Evolutionary conservation across 192 early-diverging fungal genomes (phyloP).

Genomic region (Globomyces pollinis-pini): DNA sequence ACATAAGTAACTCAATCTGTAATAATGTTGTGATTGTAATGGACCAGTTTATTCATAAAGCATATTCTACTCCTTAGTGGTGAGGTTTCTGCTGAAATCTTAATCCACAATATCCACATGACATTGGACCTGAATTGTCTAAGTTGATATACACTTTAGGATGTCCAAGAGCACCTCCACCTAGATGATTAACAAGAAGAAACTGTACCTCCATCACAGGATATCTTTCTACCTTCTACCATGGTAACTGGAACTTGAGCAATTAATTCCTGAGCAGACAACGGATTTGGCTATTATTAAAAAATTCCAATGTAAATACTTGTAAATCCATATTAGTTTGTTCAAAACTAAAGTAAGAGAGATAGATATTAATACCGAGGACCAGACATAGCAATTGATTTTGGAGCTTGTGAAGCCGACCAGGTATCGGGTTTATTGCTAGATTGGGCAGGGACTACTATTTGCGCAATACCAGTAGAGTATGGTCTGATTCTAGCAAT

Average conservation of each 20-base stretch:
- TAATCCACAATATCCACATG: constrained; percentile 68
- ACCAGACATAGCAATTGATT: constrained; percentile 59
- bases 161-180: constrained; percentile 84
- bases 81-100: constrained; percentile 69
- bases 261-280: constrained; percentile 88
- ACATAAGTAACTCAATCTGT: too few relatives aligned
- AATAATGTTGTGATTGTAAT: too few relatives aligned
- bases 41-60: too few relatives aligned
- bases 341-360: constrained; percentile 64
- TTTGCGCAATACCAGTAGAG: too few relatives aligned
- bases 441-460: too few relatives aligned
- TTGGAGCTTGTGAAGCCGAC: constrained; percentile 68
- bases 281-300: constrained; percentile 64
- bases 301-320: constrained; percentile 41
- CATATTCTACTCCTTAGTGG: too few relatives aligned
- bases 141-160: constrained; percentile 93
- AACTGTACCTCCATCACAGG: constrained; percentile 83
- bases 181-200: constrained; percentile 25
- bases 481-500: too few relatives aligned
- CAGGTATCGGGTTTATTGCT: constrained; percentile 67
- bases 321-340: constrained; percentile 74
- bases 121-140: constrained; percentile 44
- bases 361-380: constrained; percentile 42
- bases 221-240: constrained; percentile 63
- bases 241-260: constrained; percentile 76